Evolutionary conservation across 2,329 filamentous ascomycete species (phyloP).

Genomic region (Ophiocordyceps unilateralis): DNA sequence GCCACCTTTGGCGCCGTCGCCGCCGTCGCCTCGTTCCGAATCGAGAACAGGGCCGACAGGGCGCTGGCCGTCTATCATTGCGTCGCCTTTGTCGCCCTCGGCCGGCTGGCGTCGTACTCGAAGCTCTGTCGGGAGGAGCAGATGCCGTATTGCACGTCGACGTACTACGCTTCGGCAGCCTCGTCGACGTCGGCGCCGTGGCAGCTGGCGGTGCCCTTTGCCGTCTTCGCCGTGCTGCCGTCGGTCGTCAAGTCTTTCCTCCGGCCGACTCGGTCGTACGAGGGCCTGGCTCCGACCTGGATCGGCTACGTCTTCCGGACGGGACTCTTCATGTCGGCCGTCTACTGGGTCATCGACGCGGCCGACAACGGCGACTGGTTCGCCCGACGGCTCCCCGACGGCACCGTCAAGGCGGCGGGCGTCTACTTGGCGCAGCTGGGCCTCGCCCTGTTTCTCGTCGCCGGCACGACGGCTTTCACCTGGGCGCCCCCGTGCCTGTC

Average conservation of each 20-base stretch:
- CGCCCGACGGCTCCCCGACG: conserved; percentile 31
- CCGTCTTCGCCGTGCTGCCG: conserved; percentile 56
- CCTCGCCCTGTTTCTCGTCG: conserved; percentile 64
- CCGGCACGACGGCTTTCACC: conserved; percentile 68
- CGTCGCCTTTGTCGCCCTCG: conserved; percentile 61
- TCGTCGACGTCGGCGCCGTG: conserved; percentile 86
- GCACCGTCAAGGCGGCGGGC: conserved; percentile 53
- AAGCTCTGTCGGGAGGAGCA: conserved; percentile 93
- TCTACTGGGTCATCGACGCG: conserved; percentile 80
- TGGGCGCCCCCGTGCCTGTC: conserved; percentile 76
- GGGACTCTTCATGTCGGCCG: conserved; percentile 56
- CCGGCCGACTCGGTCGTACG: conserved; percentile 65
- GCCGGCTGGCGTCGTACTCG: conserved; percentile 68
- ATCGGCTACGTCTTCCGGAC: conserved; percentile 63
- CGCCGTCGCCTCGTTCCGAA: conserved; percentile 57
- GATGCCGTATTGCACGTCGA: conserved; percentile 91
- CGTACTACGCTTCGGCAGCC: conserved; percentile 81
- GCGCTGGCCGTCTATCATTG: conserved; percentile 74
- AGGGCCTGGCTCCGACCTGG: conserved; percentile 73
- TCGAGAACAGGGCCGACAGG: conserved; percentile 48
- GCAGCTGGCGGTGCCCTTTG: conserved; percentile 69
- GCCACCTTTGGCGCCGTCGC: conserved; percentile 70
- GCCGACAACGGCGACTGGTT: conserved; percentile 80
- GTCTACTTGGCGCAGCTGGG: conserved; percentile 66
- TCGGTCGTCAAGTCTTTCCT: conserved; percentile 67